Evolutionary conservation across 345 rosid species (phyloP), one percentile per base, ranked within the genome.

Genomic region (Aegle marmelos): DNA sequence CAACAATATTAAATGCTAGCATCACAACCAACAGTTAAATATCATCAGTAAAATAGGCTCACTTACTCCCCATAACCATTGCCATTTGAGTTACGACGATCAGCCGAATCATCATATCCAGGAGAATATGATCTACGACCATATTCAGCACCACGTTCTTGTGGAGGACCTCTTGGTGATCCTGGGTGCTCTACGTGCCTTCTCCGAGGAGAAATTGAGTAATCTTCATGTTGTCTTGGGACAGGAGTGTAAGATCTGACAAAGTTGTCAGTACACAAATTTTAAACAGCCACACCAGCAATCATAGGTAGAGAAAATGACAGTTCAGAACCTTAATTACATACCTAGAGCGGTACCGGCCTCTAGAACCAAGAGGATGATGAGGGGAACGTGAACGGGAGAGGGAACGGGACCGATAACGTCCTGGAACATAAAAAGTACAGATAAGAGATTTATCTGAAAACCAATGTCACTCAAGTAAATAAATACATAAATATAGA

Each of bases 161-260:
- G 87, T 67, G 97, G 93, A 88, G 89, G 91, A 77, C 90, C 93
- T 73, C 93, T 86, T 10, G 96, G 94, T 72, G 95, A 94, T 69
- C 91, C 79, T 22, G 91, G 89, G 78, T 81, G 91, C 72, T 86
- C 92, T 16, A 79, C 89, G 21, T 87, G 88, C 83, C 91, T 91
- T 82, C 97, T 85, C 76, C 80, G 81, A 27, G 99, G 97, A 39
- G 99, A 93, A 80, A 81, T 78, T 72, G 98, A 91, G 83, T 90
- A 88, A 76, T 88, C 87, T 67, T 74, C 91, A 50, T 81, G 87
- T 68, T 84, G 81, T 74, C 94, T 91, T 34, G 90, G 88, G 56
- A 81, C 88, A 50, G 99, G 98, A 75, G 99, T 93, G 77, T 90
- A 90, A 58, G 97, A 94, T 91, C 99, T 95, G 77, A 33, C 9